Conservation (phyloP, 148 eudicot genomes). For the Dianthus caryophyllus region DNA sequence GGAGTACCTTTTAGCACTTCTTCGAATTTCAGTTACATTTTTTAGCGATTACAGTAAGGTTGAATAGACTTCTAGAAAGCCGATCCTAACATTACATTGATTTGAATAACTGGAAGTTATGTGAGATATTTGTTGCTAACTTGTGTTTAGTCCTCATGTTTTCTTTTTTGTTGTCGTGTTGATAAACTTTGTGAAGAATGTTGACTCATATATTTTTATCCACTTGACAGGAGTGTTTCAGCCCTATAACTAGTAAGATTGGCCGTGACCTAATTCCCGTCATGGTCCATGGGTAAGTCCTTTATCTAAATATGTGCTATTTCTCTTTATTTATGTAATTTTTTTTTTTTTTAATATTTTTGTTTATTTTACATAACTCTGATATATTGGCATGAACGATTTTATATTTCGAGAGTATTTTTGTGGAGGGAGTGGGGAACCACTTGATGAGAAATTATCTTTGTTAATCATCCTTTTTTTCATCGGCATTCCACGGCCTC, state of each 20-base stretch:
- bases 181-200: not conserved
- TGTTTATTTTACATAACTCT: no score
- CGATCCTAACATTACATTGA: not conserved
- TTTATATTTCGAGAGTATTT: no score
- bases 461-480: not conserved
- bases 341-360: not conserved
- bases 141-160: no score
- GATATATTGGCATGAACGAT: no score
- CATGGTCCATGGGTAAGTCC: conserved; percentile 90
- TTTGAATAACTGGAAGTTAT: not conserved
- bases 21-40: no score
- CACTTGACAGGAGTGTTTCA: conserved; percentile 72
- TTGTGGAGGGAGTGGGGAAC: no score
- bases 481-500: not conserved
- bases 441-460: no score
- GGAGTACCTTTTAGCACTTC: no score
- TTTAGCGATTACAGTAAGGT: no score
- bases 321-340: not conserved
- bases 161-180: not conserved
- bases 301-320: conserved; percentile 4
- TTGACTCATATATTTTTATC: not conserved
- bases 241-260: conserved; percentile 74
- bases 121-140: no score
- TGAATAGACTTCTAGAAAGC: not conserved
- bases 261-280: conserved; percentile 95